Base-by-base conservation (phyloP, 805 yeast genomes). In the Kuraishia capsulata region DNA sequence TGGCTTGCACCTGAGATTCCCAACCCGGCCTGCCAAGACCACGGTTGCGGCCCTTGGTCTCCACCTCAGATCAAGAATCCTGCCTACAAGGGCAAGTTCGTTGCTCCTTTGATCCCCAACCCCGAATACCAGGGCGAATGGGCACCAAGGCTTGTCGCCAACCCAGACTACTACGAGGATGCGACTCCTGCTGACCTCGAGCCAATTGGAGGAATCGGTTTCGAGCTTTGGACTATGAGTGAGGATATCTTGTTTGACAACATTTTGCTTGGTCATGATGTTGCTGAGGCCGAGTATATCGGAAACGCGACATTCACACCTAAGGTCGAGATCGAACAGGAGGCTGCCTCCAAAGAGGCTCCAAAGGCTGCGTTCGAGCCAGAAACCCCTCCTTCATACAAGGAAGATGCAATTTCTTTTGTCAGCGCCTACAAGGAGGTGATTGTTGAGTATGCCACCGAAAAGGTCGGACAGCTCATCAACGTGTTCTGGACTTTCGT, bases 161-260 rank as follows among this genome's bases (percentile, higher is more conserved):
- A 88, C 53, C 95, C 96, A 4, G 67, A 74, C 26, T 85, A 70
- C 57, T 73, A 57, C 46, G 78, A 73, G 48, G 86, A 79, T 50
- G 37, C 39, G 0, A 61, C 49, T 4, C 88, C 92, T 4, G 65
- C 81, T 9, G 65, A 77, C 45, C 57, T 81, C 41, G 79, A 75
- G 47, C 74, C 78, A 25, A 74, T 86, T 45, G 89, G 88, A 19
- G 95, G 83, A 9, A 49, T 87, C 33, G 96, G 95, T 6, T 84
- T 89, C 52, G 97, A 88, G 58, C 64, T 88, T 45, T 88, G 96
- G 95, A 74, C 90, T 35, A 81, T 88, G 79, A 80, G 84, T 45
- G 67, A 69, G 32, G 74, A 83, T 36, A 73, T 87, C 37, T 48
- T 84, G 55, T 85, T 88, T 54, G 86, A 86, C 56, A 85, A 88